A percentile compares a stretch with the other conserved stretches of the same genome.
phyloP scores from a whole-genome alignment of 768 basidiomycete species.

The Butyriboletus loyo region DNA sequence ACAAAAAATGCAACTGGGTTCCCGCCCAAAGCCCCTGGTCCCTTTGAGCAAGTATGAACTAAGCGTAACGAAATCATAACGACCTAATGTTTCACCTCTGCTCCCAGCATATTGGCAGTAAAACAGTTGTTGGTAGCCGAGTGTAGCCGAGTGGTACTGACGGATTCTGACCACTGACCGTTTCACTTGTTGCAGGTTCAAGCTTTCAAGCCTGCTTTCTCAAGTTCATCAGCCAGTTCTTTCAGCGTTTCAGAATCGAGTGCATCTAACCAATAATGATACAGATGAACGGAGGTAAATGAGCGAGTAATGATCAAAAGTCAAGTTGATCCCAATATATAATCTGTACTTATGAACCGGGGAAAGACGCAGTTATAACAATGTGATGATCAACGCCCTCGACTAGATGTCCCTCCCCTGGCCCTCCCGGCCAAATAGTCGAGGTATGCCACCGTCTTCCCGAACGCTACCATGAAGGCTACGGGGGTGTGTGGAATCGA shows the following conservation, averaged over 20 bases:
- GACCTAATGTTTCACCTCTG: too few relatives aligned
- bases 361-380: background rate
- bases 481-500: slow-evolving; percentile 17
- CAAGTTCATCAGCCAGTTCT: background rate
- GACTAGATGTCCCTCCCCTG: slow-evolving; percentile 24
- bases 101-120: too few relatives aligned
- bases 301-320: slow-evolving; percentile 2
- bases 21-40: too few relatives aligned
- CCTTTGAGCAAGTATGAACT: too few relatives aligned
- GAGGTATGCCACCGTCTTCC: slow-evolving; percentile 22
- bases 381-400: background rate
- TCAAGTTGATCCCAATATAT: background rate
- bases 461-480: slow-evolving; percentile 4
- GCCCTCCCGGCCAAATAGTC: slow-evolving; percentile 27
- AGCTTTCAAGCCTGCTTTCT: background rate
- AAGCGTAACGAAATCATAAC: too few relatives aligned
- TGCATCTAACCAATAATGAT: slow-evolving; percentile 11
- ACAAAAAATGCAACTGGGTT: too few relatives aligned
- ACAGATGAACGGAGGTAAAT: slow-evolving; percentile 7
- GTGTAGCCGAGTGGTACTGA: too few relatives aligned
- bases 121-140: too few relatives aligned
- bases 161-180: too few relatives aligned
- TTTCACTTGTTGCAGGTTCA: too few relatives aligned
- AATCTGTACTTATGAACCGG: background rate
- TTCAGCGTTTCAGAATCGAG: background rate